phyloP scores from a whole-genome alignment of 805 yeast genomes.

The Scheffersomyces amazonensis region DNA sequence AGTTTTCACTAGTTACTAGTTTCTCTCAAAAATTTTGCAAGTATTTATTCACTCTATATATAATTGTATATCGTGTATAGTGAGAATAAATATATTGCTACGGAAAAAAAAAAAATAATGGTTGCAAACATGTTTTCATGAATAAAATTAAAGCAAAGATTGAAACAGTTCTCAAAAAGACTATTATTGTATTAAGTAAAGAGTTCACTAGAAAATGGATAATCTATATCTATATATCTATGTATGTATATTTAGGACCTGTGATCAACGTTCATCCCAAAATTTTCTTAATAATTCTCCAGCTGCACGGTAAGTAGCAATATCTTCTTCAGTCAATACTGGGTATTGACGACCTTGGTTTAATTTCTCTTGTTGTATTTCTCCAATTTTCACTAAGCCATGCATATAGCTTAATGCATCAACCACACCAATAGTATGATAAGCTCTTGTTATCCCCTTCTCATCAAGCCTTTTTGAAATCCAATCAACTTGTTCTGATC shows the following conservation, averaged over 20 bases:
- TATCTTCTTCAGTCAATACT: conserved; percentile 12
- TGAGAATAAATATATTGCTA: too few relatives aligned
- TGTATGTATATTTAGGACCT: neutral
- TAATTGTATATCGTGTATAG: too few relatives aligned
- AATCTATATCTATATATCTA: neutral
- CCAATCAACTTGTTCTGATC: conserved; percentile 44
- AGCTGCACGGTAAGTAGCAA: conserved; percentile 10
- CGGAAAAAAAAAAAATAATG: too few relatives aligned
- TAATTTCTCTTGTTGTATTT: conserved; percentile 8
- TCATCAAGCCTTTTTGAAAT: conserved; percentile 33
- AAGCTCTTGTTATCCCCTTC: conserved; percentile 39
- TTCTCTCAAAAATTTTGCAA: too few relatives aligned
- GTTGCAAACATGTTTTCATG: too few relatives aligned
- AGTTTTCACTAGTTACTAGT: too few relatives aligned
- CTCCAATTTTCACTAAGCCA: conserved; percentile 20
- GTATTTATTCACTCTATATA: too few relatives aligned
- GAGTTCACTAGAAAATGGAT: too few relatives aligned
- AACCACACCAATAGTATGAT: conserved; percentile 33
- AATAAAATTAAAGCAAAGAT: too few relatives aligned
- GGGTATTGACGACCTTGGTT: conserved; percentile 21
- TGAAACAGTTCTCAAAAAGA: too few relatives aligned
- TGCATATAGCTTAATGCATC: conserved; percentile 25
- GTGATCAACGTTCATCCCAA: conserved; percentile 17
- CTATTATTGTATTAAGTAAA: too few relatives aligned
- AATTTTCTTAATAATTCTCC: conserved; percentile 13